phyloP scores from a whole-genome alignment of 2,329 filamentous ascomycete species.

The Fusarium algeriense region DNA sequence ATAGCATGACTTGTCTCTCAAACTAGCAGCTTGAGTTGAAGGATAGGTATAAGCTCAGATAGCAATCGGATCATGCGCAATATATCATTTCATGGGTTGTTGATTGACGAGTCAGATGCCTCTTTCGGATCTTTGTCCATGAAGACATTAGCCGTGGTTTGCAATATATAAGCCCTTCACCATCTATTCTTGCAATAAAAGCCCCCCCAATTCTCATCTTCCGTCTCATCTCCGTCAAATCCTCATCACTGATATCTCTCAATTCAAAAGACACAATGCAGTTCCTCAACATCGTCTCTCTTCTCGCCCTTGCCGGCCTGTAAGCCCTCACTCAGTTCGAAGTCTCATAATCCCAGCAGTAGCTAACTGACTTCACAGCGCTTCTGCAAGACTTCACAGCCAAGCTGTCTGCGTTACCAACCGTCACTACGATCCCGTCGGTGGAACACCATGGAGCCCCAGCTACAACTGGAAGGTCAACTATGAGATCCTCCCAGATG shows the following conservation, averaged over 20 bases:
- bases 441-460: conserved; percentile 19
- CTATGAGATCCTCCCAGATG: conserved; percentile 23
- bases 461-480: conserved; percentile 30
- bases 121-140: not conserved
- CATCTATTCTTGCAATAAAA: no score
- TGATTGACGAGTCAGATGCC: rapidly evolving
- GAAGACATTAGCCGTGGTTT: not conserved
- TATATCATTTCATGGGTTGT: rapidly evolving
- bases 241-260: no score
- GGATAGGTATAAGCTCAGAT: not conserved
- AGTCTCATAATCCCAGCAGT: not conserved
- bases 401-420: conserved; percentile 23
- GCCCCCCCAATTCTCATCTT: no score
- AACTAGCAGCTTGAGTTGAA: not conserved
- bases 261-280: not conserved
- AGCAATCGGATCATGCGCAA: no score
- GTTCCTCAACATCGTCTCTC: not conserved
- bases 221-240: no score
- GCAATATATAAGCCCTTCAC: rapidly evolving
- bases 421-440: not conserved
- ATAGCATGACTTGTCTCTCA: not conserved
- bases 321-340: not conserved
- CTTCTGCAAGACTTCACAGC: conserved; percentile 13
- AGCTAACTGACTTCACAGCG: not conserved
- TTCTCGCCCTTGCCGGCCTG: not conserved